Evolutionary conservation across 306 rosid genomes (phyloP), one percentile per base, ranked within the genome.

Genomic region (Pachyrhizus erosus): DNA sequence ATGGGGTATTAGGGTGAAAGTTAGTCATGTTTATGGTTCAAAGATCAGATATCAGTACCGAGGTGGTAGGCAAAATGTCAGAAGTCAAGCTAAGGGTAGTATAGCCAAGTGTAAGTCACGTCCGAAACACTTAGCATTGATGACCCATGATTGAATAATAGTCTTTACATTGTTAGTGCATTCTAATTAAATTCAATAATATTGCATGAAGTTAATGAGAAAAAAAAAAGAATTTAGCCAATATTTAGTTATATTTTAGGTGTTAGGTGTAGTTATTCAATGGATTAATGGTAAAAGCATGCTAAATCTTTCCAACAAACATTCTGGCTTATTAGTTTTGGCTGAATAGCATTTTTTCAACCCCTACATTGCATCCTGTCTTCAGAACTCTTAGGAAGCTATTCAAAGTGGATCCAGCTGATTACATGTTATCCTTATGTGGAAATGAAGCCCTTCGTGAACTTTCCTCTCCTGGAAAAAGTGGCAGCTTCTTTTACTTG

Each of bases 401-500:
- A 85, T 95, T 95, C 92, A 90, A 88, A 37, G 98, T 95, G 73
- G 98, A 95, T 85, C 89, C 97, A 57, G 98, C 98, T n/a, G 97
- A 95, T 85, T 95, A 93, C 83, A 95, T 95, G 98, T 75, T 95
- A 79, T 95, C 98, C 2, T 84, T 95, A 24, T 95, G 98, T 31
- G 98, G 98, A 80, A 90, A 83, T 14, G 98, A 95, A 0, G 98
- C 98, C 5, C 98, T 95, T 81, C 92, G 98, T 1, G 98, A 93
- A 71, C 95, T 95, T 61, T 95, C 91, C 11, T 95, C 98, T 72
- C 98, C 98, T 1, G 98, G 98, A 39, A 95, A 95, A 88, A 95
- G 98, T 84, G 98, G 98, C 2, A 95, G 98, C 81, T 95, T 93
- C 85, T 95, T 95, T 87, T 95, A 93, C 92, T 87, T 95, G 87